Percentiles rank a stretch among this genome's conserved stretches.
Evolutionary conservation across 2,329 filamentous ascomycete species (phyloP).

Genomic region (Diaporthe batatas): DNA sequence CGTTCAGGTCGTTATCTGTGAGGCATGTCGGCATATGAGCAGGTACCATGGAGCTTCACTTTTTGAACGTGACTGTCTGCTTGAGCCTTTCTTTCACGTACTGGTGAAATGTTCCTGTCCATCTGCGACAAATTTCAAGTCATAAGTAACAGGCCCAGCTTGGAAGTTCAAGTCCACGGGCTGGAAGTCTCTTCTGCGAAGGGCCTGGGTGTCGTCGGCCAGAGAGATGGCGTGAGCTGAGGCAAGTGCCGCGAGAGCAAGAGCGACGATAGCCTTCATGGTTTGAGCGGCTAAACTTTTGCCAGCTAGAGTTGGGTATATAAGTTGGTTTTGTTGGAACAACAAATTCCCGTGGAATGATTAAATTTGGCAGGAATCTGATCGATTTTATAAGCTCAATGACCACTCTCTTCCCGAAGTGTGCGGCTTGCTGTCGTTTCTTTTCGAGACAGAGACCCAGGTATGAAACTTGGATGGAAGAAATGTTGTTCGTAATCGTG

Average conservation of each 20-base stretch:
- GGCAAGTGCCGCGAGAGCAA: not conserved
- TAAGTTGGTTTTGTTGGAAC: too few species aligned
- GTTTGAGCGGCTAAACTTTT: not conserved
- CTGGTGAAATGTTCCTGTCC: slow-evolving; percentile 34
- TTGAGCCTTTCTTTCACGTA: not conserved
- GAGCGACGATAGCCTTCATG: slow-evolving; percentile 10
- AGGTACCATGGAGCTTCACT: too few species aligned
- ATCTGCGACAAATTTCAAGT: slow-evolving; percentile 31
- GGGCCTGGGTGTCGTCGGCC: not conserved
- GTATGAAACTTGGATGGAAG: not conserved
- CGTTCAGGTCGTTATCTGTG: slow-evolving; percentile 31
- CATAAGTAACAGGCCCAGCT: slow-evolving; percentile 30
- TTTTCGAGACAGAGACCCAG: too few species aligned
- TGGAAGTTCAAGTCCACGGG: slow-evolving; percentile 24
- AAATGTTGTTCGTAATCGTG: not conserved
- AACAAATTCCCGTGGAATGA: too few species aligned
- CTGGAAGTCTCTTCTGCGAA: slow-evolving; percentile 20
- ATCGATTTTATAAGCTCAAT: not conserved
- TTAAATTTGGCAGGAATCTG: not conserved
- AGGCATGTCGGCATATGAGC: not conserved
- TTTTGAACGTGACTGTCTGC: too few species aligned
- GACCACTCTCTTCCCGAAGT: not conserved
- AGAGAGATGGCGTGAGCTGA: not conserved
- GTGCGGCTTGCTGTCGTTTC: not conserved
- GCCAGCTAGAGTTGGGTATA: not conserved